Evolutionary conservation across 306 rosid genomes (phyloP), one percentile per base, ranked within the genome.

Genomic region (Acacia crassicarpa): DNA sequence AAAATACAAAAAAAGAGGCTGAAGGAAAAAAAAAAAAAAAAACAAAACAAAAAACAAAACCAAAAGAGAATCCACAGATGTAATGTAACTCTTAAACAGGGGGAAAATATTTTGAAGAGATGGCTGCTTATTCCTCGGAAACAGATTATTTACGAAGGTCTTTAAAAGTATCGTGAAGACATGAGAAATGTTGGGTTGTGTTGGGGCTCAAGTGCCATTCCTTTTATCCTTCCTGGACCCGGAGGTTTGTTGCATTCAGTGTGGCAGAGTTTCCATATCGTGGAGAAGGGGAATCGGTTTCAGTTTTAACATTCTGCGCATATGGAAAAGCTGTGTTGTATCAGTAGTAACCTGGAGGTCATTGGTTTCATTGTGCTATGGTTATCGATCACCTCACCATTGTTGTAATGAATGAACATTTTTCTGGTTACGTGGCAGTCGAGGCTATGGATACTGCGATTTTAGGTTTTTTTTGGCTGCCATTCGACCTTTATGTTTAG

Each of bases 151-250:
- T 77, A 9, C 32, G 30, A 67, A 73, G 19, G 54, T 84, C 67
- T 65, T 82, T 77, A 9, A 46, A 72, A 23, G 49, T 41, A 49
- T 17, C 61, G 32, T 73, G 78, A 77, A 74, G 72, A 80, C 78
- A 40, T 20, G 30, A 53, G 77, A 74, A 81, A 67, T 69, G 77
- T 82, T 61, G 79, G 82, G 73, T 84, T 73, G 87, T 81, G 79
- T 69, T 80, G 67, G 78, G 76, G 75, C 67, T 46, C 9, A 25
- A 32, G 49, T 77, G 86, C 48, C 53, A 45, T 70, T 80, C 40
- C 53, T 73, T 43, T 72, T 51, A 33, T 48, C 17, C 23, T 41
- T n/a, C 27, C 78, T 67, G 85, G 65, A 80, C 78, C 78, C 25
- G 61, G 79, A 70, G 68, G 76, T 45, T 80, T 80, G 79, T 45